A percentile compares a stretch with the other conserved stretches of the same genome.
Evolutionary conservation across 2,329 filamentous ascomycete species (phyloP).

Genomic region (Ophiostoma tasmaniense): DNA sequence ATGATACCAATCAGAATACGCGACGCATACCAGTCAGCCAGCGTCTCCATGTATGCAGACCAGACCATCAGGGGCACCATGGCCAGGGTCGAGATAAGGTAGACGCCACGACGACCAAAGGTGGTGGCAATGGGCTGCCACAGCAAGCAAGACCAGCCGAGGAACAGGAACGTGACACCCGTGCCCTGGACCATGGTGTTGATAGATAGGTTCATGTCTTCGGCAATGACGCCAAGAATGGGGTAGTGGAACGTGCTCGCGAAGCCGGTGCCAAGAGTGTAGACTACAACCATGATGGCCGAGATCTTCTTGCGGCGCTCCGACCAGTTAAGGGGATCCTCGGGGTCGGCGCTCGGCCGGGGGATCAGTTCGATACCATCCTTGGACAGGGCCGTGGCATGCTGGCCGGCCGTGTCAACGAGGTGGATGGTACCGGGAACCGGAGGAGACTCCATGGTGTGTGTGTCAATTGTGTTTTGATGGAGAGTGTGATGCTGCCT

Average conservation of each 20-base stretch:
- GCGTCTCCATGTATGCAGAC: constrained; percentile 32
- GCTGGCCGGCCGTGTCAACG: constrained; percentile 30
- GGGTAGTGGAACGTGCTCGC: constrained; percentile 41
- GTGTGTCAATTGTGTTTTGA: background rate
- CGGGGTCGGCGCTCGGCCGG: constrained; percentile 33
- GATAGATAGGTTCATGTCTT: constrained; percentile 38
- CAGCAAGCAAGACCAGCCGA: constrained; percentile 38
- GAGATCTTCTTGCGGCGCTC: constrained; percentile 39
- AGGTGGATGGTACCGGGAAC: constrained; percentile 36
- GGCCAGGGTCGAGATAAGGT: constrained; percentile 24
- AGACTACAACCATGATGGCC: constrained; percentile 27
- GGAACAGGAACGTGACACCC: constrained; percentile 38
- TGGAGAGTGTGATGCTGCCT: no score
- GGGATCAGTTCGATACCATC: constrained; percentile 35
- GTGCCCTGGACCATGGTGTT: constrained; percentile 39
- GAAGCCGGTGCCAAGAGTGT: constrained; percentile 41
- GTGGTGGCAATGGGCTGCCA: constrained; percentile 41
- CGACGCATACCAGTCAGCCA: constrained; percentile 37
- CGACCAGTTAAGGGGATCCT: constrained; percentile 48
- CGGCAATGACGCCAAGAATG: constrained; percentile 38
- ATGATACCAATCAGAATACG: constrained; percentile 38
- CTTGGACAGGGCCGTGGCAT: constrained; percentile 20
- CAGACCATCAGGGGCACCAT: constrained; percentile 30
- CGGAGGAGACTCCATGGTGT: background rate
- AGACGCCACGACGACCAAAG: constrained; percentile 31